Conservation (phyloP, 2,329 filamentous ascomycete genomes). For the Diplodia seriata region DNA sequence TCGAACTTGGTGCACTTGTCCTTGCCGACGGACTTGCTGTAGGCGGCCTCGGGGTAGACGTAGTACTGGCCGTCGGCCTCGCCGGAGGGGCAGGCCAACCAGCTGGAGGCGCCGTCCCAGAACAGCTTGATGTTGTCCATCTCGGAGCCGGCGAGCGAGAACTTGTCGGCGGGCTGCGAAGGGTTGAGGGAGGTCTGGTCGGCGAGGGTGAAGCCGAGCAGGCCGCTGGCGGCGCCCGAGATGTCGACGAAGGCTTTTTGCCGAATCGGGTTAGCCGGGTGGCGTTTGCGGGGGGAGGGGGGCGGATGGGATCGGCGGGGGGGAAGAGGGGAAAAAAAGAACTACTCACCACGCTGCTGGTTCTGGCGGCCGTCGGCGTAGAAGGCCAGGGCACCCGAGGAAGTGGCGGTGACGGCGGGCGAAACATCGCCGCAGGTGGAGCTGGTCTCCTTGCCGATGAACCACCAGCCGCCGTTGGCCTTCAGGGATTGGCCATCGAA, state of each 20-base stretch:
- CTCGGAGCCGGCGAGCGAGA: conserved; percentile 2
- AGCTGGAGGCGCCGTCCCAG: neutral
- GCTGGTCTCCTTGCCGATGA: conserved; percentile 10
- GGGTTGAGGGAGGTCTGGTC: neutral
- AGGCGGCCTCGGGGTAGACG: conserved; percentile 6
- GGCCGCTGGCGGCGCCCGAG: conserved; percentile 9
- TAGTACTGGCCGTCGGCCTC: neutral
- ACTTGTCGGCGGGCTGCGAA: conserved; percentile 5
- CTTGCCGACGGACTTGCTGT: conserved; percentile 5
- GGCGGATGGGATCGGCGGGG: no score
- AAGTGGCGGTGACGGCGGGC: neutral
- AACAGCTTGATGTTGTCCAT: conserved; percentile 4
- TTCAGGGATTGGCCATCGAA: conserved; percentile 7
- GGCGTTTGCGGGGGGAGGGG: no score
- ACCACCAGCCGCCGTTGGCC: conserved; percentile 15
- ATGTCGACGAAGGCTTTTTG: conserved; percentile 12
- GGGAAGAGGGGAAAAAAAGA: no score
- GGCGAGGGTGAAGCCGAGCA: neutral
- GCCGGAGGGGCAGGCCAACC: conserved; percentile 12
- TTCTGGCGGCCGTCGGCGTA: conserved; percentile 13
- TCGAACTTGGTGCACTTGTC: conserved; percentile 13
- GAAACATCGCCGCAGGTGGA: conserved; percentile 22
- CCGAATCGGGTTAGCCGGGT: neutral
- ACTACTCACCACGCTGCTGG: conserved; percentile 11
- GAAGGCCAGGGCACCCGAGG: neutral